A percentile compares a stretch with the other conserved stretches of the same genome.
phyloP scores from a whole-genome alignment of 441 rosid genomes.

The Pelargonium myrrhifolium region DNA sequence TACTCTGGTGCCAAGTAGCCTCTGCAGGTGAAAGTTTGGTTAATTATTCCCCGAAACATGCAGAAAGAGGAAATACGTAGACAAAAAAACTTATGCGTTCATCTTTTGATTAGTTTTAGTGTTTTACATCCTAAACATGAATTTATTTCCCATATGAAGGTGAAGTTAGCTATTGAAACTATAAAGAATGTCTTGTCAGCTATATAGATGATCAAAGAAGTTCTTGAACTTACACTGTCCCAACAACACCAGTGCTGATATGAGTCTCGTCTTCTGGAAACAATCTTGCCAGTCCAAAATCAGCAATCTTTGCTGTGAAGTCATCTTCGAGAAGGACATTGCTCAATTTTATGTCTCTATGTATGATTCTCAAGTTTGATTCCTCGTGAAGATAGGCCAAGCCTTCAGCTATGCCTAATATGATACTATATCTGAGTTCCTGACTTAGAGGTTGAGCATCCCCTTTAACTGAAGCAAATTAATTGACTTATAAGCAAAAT shows the following conservation, averaged over 20 bases:
- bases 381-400: slow-evolving; percentile 73
- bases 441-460: slow-evolving; percentile 29
- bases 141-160: no score
- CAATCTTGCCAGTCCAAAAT: slow-evolving; percentile 77
- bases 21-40: slow-evolving; percentile 29
- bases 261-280: slow-evolving; percentile 67
- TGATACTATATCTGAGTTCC: slow-evolving; percentile 47
- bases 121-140: no score
- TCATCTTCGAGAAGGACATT: slow-evolving; percentile 62
- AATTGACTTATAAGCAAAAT: slow-evolving; percentile 8
- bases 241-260: slow-evolving; percentile 69
- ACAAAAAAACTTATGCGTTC: neutral
- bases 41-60: neutral
- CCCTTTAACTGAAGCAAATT: slow-evolving; percentile 19
- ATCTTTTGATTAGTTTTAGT: no score
- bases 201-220: neutral
- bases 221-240: slow-evolving; percentile 54
- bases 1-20: slow-evolving; percentile 96
- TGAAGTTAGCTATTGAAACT: no score
- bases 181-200: no score
- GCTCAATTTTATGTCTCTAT: slow-evolving; percentile 75
- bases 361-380: slow-evolving; percentile 63
- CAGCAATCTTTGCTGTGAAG: slow-evolving; percentile 65
- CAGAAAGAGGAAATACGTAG: no score
- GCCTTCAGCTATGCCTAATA: slow-evolving; percentile 72